These are phyloP conservation scores for Salmacisia buchloeana DNA, from an alignment of 1,284 basidiomycete species.

Conservation along the genomic window DNA sequence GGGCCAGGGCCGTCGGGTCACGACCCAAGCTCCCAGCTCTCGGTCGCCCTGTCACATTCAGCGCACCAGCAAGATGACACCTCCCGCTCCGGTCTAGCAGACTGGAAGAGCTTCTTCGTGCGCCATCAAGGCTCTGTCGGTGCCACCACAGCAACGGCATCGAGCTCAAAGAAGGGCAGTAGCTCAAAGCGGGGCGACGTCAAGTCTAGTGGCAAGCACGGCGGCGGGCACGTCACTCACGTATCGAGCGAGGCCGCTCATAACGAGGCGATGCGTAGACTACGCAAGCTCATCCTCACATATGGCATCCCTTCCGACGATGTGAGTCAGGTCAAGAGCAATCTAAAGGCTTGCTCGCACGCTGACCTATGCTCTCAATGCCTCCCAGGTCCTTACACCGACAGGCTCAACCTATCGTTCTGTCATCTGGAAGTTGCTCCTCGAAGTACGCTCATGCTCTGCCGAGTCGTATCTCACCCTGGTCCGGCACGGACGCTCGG, in stretches of 20 bases:
- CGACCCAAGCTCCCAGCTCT: not conserved
- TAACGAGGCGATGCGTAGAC: not conserved
- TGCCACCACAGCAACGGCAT: not conserved
- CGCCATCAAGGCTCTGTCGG: not conserved
- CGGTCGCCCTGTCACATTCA: too few species aligned
- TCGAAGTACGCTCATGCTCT: conserved; percentile 22
- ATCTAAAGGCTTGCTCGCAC: not conserved
- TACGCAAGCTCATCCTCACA: conserved; percentile 1
- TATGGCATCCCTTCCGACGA: not conserved
- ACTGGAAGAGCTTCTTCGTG: conserved; percentile 1
- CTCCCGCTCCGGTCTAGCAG: too few species aligned
- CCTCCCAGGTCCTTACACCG: not conserved
- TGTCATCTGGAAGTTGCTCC: conserved; percentile 40
- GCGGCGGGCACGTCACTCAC: not conserved
- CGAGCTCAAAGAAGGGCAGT: not conserved
- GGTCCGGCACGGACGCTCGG: conserved; percentile 29
- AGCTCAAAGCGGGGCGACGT: not conserved
- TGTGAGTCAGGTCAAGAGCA: not conserved
- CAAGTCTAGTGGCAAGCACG: not conserved
- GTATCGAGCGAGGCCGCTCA: not conserved
- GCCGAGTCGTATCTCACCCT: conserved; percentile 28
- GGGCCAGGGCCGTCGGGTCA: too few species aligned
- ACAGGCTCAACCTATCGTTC: not conserved
- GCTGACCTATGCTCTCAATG: not conserved
- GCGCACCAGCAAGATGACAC: too few species aligned